Evolutionary conservation across 371 early-diverging fungal species (phyloP).

Genomic region (Batkoa obscura): DNA sequence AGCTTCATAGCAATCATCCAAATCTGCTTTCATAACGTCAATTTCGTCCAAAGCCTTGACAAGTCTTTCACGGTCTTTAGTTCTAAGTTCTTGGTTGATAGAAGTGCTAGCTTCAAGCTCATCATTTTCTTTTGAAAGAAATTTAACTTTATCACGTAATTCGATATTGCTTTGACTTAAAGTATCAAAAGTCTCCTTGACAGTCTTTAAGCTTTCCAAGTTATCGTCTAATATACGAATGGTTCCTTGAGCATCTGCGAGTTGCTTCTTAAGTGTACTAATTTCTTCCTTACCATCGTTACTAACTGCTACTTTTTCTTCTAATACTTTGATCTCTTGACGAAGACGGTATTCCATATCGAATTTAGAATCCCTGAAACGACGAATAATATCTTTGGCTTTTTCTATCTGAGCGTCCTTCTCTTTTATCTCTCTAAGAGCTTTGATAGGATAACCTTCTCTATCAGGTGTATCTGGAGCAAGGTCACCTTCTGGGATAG

Average conservation of each 20-base stretch:
- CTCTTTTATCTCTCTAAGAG: constrained; percentile 54
- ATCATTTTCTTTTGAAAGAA: constrained; percentile 51
- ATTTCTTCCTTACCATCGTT: constrained; percentile 10
- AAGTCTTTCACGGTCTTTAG: constrained; percentile 69
- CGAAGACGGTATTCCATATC: constrained; percentile 19
- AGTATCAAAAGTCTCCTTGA: constrained; percentile 31
- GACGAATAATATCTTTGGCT: constrained; percentile 59
- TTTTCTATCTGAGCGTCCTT: constrained; percentile 62
- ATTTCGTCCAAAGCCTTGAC: constrained; percentile 70
- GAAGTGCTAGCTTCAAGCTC: constrained; percentile 80
- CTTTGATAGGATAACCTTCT: constrained; percentile 44
- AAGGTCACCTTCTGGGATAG: constrained; percentile 75
- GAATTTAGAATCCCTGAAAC: too few relatives aligned
- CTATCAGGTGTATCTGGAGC: constrained; percentile 56
- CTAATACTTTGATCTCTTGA: constrained; percentile 19
- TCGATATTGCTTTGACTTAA: constrained; percentile 17
- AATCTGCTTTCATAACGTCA: constrained; percentile 43
- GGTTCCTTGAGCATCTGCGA: constrained; percentile 43
- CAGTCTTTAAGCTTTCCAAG: too few relatives aligned
- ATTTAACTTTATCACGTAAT: constrained; percentile 37
- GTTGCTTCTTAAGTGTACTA: too few relatives aligned
- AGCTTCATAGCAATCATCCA: constrained; percentile 35
- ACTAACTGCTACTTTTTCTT: neutral
- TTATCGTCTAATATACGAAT: too few relatives aligned
- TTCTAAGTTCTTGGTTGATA: constrained; percentile 79